These are phyloP conservation scores for Beauveria varroae DNA, from an alignment of 2,329 filamentous ascomycete species.

Conservation along the genomic window DNA sequence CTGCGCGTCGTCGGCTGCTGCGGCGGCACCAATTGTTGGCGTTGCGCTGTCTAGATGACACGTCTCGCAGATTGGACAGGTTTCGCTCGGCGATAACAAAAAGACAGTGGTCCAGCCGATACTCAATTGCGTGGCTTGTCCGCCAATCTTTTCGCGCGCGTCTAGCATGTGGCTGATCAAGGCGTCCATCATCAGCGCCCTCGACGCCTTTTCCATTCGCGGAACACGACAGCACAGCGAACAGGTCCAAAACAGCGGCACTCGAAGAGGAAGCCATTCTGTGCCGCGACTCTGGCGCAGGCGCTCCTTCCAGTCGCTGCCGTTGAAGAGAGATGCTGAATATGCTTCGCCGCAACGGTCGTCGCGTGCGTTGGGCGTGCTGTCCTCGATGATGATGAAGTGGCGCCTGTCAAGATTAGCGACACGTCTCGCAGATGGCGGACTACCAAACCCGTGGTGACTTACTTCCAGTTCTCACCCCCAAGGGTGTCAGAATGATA, in stretches of 20 bases:
- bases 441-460: not conserved
- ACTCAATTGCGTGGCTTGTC: not conserved
- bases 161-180: not conserved
- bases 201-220: not conserved
- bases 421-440: not conserved
- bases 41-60: not conserved
- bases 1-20: too few relatives aligned
- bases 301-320: not conserved
- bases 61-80: not conserved
- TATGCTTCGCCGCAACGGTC: not conserved
- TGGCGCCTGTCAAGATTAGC: not conserved
- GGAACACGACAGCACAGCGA: not conserved
- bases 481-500: not conserved
- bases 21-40: too few relatives aligned
- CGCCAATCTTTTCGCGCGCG: not conserved
- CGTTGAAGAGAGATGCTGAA: not conserved
- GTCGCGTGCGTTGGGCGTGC: not conserved
- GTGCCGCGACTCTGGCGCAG: not conserved
- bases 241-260: not conserved
- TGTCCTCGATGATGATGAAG: not conserved
- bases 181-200: not conserved
- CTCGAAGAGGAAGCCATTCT: not conserved
- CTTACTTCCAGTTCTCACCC: not conserved
- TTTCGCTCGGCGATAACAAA: not conserved
- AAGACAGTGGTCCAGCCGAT: too few relatives aligned